Evolutionary conservation across 2,329 filamentous ascomycete genomes (phyloP).

Genomic region (Samsoniella hepiali): DNA sequence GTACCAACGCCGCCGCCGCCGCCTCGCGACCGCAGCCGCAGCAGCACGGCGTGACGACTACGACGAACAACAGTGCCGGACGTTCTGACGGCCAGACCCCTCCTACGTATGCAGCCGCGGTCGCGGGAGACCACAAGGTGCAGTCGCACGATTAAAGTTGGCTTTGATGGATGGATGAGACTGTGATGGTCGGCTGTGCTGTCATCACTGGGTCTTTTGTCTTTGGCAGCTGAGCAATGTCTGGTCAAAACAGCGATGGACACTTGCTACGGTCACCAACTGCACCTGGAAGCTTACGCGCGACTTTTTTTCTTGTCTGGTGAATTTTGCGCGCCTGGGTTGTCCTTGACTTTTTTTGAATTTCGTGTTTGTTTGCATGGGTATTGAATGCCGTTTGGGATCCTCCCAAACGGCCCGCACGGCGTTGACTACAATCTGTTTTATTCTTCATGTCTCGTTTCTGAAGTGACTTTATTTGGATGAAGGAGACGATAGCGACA

Average conservation of each 20-base stretch:
- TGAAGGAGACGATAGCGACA: not conserved
- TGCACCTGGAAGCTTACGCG: no score
- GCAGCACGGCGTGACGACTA: constrained; percentile 35
- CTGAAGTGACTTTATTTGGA: not conserved
- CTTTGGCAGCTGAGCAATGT: not conserved
- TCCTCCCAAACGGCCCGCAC: not conserved
- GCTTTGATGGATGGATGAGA: constrained; percentile 30
- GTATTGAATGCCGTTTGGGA: not conserved
- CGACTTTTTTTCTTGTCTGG: not conserved
- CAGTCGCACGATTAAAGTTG: constrained; percentile 45
- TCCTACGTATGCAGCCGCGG: constrained; percentile 85
- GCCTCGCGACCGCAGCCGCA: constrained; percentile 22
- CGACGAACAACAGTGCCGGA: constrained; percentile 38
- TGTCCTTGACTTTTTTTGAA: not conserved
- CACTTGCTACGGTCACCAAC: not conserved
- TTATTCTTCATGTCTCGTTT: not conserved
- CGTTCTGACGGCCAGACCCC: constrained; percentile 45
- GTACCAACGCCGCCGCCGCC: constrained; percentile 25
- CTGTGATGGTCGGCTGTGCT: not conserved
- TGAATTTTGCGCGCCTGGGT: not conserved
- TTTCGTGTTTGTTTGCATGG: not conserved
- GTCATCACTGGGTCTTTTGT: not conserved
- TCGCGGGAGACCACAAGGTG: constrained; percentile 87
- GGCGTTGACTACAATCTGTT: not conserved
- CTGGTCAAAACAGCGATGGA: not conserved